phyloP scores from a whole-genome alignment of 2,329 filamentous ascomycete genomes.

The Fusarium dimerum region DNA sequence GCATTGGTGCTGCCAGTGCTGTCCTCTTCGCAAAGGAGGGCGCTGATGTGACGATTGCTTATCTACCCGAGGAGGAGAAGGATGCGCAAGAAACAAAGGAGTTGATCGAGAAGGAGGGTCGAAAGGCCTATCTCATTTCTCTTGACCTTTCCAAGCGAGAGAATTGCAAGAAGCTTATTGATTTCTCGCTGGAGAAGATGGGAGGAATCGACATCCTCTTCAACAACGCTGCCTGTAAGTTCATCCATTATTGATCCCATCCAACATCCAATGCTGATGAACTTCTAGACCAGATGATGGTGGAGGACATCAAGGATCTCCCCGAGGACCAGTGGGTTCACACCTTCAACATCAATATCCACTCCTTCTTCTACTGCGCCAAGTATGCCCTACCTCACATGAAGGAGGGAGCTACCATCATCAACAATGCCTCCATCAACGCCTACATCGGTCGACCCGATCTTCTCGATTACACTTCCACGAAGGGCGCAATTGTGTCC shows the following conservation, averaged over 20 bases:
- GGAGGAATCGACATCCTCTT: constrained; percentile 73
- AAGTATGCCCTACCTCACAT: constrained; percentile 78
- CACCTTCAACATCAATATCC: constrained; percentile 83
- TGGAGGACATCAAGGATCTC: constrained; percentile 69
- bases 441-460: constrained; percentile 80
- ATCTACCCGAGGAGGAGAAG: constrained; percentile 73
- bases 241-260: background rate
- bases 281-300: constrained; percentile 56
- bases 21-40: constrained; percentile 82
- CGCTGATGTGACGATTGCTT: constrained; percentile 70
- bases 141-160: constrained; percentile 65
- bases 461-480: constrained; percentile 79
- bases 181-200: constrained; percentile 65
- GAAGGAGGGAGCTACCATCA: constrained; percentile 72
- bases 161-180: constrained; percentile 70
- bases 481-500: constrained; percentile 75
- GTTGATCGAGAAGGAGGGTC: constrained; percentile 66
- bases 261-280: constrained; percentile 3
- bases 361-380: constrained; percentile 77
- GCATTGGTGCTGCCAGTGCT: constrained; percentile 75
- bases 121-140: constrained; percentile 63
- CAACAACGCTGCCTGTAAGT: constrained; percentile 73
- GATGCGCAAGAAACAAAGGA: constrained; percentile 76
- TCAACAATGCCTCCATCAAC: constrained; percentile 85
- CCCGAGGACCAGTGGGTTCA: constrained; percentile 76